These are phyloP conservation scores for Miscanthus sacchariflorus DNA, from an alignment of 202 grass and related monocot species.

Conservation along the genomic window DNA sequence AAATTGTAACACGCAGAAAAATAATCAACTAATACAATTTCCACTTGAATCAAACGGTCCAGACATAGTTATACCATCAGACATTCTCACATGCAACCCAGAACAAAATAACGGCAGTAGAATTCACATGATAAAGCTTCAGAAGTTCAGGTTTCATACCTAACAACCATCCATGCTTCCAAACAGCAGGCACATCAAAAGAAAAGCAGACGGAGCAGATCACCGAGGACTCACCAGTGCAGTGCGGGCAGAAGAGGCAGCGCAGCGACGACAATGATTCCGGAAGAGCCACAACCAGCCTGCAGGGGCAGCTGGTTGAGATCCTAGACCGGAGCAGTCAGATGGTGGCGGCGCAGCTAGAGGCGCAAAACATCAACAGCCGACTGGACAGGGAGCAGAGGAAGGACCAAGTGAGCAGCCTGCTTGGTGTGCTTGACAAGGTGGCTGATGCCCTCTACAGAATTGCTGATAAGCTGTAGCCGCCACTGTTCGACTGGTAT, in stretches of 20 bases:
- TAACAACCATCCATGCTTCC: slow-evolving; percentile 49
- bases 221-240: slow-evolving; percentile 47
- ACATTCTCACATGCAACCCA: not conserved
- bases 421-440: slow-evolving; percentile 82
- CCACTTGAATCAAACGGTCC: not conserved
- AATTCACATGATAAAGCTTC: not conserved
- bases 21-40: slow-evolving; percentile 17
- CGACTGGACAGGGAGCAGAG: slow-evolving; percentile 95
- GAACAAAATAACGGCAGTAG: not conserved
- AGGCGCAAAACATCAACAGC: slow-evolving; percentile 82
- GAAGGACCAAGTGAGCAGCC: slow-evolving; percentile 76
- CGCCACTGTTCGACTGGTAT: not conserved
- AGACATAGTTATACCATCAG: not conserved
- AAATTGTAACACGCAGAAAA: not conserved
- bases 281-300: slow-evolving; percentile 32
- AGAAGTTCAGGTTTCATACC: slow-evolving; percentile 4
- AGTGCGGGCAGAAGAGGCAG: slow-evolving; percentile 64
- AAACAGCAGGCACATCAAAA: slow-evolving; percentile 67
- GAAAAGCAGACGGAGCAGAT: slow-evolving; percentile 62
- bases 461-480: slow-evolving; percentile 97
- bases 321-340: slow-evolving; percentile 73
- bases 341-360: slow-evolving; percentile 72
- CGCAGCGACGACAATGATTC: slow-evolving; percentile 46
- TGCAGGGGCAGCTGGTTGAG: slow-evolving; percentile 63
- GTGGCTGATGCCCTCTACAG: slow-evolving; percentile 89